A percentile compares a stretch with the other conserved stretches of the same genome.
Evolutionary conservation across 768 basidiomycete species (phyloP).

Genomic region (Crepidotus variabilis): DNA sequence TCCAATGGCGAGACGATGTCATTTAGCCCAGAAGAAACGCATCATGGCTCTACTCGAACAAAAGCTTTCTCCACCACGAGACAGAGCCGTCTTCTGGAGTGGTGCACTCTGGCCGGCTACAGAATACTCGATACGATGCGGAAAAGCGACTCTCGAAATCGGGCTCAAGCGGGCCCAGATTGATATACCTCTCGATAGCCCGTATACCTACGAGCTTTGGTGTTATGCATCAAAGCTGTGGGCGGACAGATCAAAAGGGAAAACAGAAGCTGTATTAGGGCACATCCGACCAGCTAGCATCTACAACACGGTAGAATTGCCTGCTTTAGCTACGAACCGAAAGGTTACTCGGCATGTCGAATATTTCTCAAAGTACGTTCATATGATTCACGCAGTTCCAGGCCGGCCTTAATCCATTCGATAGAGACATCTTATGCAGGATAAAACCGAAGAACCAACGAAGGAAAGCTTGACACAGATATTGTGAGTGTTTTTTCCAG

Average conservation of each 20-base stretch:
- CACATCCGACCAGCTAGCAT: background rate
- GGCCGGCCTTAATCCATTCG: no score
- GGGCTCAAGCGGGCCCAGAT: background rate
- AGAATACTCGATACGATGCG: background rate
- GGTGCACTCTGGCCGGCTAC: background rate
- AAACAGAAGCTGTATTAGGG: background rate
- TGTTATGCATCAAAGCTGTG: background rate
- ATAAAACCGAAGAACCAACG: no score
- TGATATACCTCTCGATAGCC: background rate
- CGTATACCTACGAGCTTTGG: background rate
- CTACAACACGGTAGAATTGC: background rate
- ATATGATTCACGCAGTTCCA: no score
- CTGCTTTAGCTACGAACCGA: background rate
- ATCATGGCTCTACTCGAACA: background rate
- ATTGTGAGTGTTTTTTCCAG: no score
- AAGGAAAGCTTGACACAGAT: no score
- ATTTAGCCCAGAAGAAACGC: background rate
- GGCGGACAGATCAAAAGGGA: background rate
- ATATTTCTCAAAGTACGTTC: background rate
- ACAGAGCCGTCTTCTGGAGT: background rate
- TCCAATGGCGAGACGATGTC: background rate
- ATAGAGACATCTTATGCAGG: no score
- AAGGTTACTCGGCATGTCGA: background rate
- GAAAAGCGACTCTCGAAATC: background rate
- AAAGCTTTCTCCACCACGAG: background rate